Percentiles rank a stretch among this genome's conserved stretches.
phyloP scores from a whole-genome alignment of 176 grass and related monocot genomes.

The Leersia perrieri region DNA sequence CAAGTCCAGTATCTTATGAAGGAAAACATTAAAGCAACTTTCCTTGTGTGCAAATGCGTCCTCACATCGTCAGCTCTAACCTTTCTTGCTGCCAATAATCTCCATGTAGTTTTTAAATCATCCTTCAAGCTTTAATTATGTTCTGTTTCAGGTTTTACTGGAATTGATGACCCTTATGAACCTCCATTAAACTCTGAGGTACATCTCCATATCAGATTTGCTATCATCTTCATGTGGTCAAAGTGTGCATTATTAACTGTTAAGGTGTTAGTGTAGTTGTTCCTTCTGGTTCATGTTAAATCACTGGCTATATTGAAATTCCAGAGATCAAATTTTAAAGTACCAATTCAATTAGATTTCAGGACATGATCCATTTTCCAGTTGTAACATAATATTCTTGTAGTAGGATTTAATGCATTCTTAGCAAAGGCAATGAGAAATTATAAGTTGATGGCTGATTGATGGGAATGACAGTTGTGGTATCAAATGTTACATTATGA shows the following conservation, averaged over 20 bases:
- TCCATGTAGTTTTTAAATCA: background rate
- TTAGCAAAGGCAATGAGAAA: background rate
- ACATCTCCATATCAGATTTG: slow-evolving; percentile 19
- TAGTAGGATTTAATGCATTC: background rate
- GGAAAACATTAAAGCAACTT: background rate
- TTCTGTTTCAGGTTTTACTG: slow-evolving; percentile 84
- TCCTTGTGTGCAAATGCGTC: background rate
- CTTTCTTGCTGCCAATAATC: background rate
- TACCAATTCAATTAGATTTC: background rate
- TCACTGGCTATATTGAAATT: background rate
- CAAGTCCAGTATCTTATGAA: background rate
- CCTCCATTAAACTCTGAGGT: slow-evolving; percentile 84
- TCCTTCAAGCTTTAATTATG: slow-evolving; percentile 10
- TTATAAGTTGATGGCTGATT: background rate
- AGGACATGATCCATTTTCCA: background rate
- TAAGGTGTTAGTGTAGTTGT: background rate
- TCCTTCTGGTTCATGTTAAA: slow-evolving; percentile 17
- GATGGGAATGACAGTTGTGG: background rate
- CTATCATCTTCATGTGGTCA: slow-evolving; percentile 17
- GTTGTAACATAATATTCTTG: background rate
- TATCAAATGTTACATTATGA: background rate
- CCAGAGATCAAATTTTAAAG: background rate
- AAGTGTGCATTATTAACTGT: slow-evolving; percentile 5
- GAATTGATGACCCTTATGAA: slow-evolving; percentile 97
- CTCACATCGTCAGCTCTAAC: background rate